phyloP scores from a whole-genome alignment of 2,329 filamentous ascomycete species.

The Pseudogymnoascus sp. region DNA sequence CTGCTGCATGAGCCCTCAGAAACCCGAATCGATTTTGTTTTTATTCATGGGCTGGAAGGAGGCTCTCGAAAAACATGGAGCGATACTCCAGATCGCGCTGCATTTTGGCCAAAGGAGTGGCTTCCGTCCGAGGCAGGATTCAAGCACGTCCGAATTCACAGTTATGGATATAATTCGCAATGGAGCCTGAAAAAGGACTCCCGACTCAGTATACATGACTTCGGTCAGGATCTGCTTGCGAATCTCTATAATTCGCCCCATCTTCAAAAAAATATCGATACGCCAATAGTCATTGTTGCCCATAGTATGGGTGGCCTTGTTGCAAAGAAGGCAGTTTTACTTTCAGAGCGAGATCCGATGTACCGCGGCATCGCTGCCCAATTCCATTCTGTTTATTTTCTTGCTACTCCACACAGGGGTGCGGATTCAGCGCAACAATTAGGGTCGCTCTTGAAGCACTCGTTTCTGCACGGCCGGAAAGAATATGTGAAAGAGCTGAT shows the following conservation, averaged over 20 bases:
- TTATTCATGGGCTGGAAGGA: constrained; percentile 34
- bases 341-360: too few species aligned
- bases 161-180: constrained; percentile 20
- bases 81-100: constrained; percentile 18
- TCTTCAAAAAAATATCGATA: constrained; percentile 15
- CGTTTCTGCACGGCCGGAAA: not conserved
- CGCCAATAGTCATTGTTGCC: constrained; percentile 37
- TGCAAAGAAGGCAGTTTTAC: constrained; percentile 19
- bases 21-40: constrained; percentile 24
- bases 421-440: not conserved
- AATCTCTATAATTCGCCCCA: too few species aligned
- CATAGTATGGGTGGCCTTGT: constrained; percentile 41
- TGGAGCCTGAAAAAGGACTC: constrained; percentile 10
- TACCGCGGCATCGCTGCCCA: too few species aligned
- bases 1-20: not conserved
- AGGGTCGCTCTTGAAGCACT: not conserved
- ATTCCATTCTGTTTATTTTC: not conserved
- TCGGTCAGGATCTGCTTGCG: constrained; percentile 9
- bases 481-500: not conserved
- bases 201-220: constrained; percentile 15
- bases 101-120: constrained; percentile 32
- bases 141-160: constrained; percentile 9
- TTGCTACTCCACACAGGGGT: not conserved
- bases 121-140: constrained; percentile 28
- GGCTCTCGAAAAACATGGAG: constrained; percentile 31